Evolutionary conservation across 352 stramenopile genomes (phyloP).

Genomic region (Pythium myriotylum): DNA sequence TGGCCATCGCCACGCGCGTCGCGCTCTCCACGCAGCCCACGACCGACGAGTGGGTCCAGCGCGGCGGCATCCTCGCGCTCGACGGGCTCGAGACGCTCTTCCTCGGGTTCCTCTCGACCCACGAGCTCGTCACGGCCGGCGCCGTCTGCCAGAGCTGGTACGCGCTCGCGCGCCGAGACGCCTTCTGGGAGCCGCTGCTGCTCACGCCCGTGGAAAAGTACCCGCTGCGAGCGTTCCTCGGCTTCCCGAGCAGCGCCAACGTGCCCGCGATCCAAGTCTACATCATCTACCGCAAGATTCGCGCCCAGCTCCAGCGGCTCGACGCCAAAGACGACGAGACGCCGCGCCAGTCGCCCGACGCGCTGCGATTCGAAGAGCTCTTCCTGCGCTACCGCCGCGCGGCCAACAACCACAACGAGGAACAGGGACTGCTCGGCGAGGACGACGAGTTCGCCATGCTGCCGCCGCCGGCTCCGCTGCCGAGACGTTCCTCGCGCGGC

Average conservation of each 20-base stretch:
- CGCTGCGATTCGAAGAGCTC: constrained; percentile 12
- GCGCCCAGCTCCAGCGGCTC: constrained; percentile 18
- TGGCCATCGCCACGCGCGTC: constrained; percentile 62
- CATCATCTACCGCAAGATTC: constrained; percentile 67
- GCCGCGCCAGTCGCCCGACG: constrained; percentile 13
- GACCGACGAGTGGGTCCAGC: constrained; percentile 11
- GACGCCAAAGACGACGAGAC: constrained; percentile 20
- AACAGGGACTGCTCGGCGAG: background rate
- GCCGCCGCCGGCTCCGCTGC: background rate
- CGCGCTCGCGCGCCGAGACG: constrained; percentile 48
- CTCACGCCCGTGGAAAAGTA: constrained; percentile 63
- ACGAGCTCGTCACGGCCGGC: constrained; percentile 50
- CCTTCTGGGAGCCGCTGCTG: constrained; percentile 72
- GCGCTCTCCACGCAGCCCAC: constrained; percentile 43
- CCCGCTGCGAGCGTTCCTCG: constrained; percentile 59
- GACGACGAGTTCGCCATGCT: constrained; percentile 9
- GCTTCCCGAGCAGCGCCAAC: constrained; percentile 27
- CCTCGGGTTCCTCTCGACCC: constrained; percentile 52
- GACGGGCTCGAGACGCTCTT: constrained; percentile 63
- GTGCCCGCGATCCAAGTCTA: constrained; percentile 76
- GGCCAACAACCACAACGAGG: constrained; percentile 7
- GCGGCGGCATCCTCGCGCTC: constrained; percentile 52
- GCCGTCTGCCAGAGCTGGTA: constrained; percentile 64
- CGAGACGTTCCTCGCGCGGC: background rate
- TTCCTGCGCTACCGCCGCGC: background rate